Conservation (phyloP, 345 rosid genomes). For the Passiflora organensis region DNA sequence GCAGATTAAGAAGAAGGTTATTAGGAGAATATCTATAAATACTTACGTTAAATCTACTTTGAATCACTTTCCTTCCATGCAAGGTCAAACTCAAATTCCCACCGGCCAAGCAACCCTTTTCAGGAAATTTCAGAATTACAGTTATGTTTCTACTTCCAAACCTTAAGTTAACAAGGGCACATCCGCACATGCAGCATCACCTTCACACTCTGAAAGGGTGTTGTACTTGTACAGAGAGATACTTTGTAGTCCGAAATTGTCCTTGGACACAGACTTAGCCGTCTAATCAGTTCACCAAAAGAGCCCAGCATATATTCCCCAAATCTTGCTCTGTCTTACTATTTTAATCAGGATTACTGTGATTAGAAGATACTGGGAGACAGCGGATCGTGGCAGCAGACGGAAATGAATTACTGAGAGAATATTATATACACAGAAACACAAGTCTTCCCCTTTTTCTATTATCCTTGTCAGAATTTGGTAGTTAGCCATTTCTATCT, state of each 20-base stretch:
- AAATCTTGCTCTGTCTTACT: conserved; percentile 29
- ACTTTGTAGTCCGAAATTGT: neutral
- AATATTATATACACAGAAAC: neutral
- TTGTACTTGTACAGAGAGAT: neutral
- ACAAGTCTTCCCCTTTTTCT: conserved; percentile 1
- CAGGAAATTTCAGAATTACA: no score
- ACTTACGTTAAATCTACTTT: no score
- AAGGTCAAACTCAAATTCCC: no score
- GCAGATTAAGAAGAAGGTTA: no score
- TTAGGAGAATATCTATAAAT: no score
- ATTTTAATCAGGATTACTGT: conserved; percentile 29
- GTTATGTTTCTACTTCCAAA: no score
- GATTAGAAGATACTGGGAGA: conserved; percentile 31
- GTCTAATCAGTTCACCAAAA: conserved; percentile 8
- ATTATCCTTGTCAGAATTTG: neutral
- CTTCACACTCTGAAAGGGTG: neutral
- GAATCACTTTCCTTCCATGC: no score
- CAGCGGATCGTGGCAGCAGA: conserved; percentile 36
- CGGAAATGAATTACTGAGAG: neutral
- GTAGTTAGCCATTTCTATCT: neutral
- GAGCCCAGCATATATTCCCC: conserved; percentile 48
- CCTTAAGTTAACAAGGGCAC: conserved; percentile 4
- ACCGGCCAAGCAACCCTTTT: no score
- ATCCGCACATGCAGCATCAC: conserved; percentile 10
- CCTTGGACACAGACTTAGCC: no score